These are phyloP conservation scores for Penicillium sclerotigenum DNA, from an alignment of 2,329 filamentous ascomycete genomes.

Conservation along the genomic window DNA sequence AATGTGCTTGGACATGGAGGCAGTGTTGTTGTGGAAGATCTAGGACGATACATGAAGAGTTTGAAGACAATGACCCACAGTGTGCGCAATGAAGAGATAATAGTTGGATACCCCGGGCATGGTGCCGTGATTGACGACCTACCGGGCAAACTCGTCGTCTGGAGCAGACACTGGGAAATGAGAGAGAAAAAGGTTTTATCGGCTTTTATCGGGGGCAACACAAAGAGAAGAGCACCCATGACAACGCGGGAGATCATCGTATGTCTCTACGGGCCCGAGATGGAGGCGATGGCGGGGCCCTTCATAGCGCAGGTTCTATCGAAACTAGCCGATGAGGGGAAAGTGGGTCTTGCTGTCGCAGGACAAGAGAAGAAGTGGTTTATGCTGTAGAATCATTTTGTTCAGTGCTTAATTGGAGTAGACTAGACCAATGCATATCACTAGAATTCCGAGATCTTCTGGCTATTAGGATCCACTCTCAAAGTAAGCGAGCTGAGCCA, in stretches of 20 bases:
- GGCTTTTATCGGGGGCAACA: background rate
- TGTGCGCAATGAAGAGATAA: background rate
- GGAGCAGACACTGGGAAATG: constrained; percentile 2
- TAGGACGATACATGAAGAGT: constrained; percentile 3
- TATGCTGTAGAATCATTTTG: background rate
- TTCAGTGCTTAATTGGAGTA: background rate
- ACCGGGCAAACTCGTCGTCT: background rate
- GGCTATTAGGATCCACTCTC: background rate
- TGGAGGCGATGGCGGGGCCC: background rate
- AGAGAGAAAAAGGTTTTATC: constrained; percentile 1
- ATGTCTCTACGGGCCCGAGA: background rate
- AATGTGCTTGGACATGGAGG: constrained; percentile 8
- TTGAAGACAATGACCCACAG: background rate
- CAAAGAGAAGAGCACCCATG: background rate
- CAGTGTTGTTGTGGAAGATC: constrained; percentile 7
- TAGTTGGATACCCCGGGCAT: constrained; percentile 5
- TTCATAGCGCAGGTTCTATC: constrained; percentile 1
- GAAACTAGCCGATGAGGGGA: constrained; percentile 2
- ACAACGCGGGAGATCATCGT: background rate
- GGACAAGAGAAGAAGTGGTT: constrained; percentile 7
- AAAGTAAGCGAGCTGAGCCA: background rate
- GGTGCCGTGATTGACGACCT: constrained; percentile 8
- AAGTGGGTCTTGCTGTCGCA: background rate
- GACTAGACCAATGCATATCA: background rate
- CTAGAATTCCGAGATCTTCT: too few species aligned